Evolutionary conservation across 441 rosid species (phyloP).

Genomic region (Pelargonium myrrhifolium): DNA sequence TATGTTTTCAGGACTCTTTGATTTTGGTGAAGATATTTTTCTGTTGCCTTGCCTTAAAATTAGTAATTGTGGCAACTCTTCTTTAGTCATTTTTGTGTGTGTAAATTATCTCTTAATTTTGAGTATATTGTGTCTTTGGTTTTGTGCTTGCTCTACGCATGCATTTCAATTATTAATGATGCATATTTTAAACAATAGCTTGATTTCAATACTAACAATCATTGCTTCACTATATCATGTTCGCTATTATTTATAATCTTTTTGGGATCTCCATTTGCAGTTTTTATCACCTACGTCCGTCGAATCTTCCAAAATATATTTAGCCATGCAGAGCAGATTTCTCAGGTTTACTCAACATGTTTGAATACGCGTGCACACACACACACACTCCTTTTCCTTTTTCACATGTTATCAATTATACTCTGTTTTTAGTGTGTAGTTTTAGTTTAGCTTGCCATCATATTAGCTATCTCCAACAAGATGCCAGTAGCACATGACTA

Average conservation of each 20-base stretch:
- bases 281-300: conserved; percentile 68
- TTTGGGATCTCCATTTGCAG: conserved; percentile 32
- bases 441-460: not conserved
- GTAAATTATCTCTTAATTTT: no score
- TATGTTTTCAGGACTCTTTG: no score
- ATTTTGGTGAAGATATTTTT: no score
- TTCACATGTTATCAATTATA: no score
- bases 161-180: not conserved
- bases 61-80: no score
- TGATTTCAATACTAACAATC: not conserved
- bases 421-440: no score
- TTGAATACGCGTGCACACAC: not conserved
- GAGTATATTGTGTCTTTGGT: no score
- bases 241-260: conserved; percentile 3
- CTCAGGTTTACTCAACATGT: conserved; percentile 49
- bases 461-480: not conserved
- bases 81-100: no score
- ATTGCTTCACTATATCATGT: conserved; percentile 5
- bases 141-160: not conserved
- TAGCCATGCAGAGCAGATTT: conserved; percentile 84
- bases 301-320: conserved; percentile 85
- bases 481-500: not conserved
- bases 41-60: no score
- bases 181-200: not conserved
- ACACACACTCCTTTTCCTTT: not conserved